phyloP scores from a whole-genome alignment of 2,329 filamentous ascomycete species.

The Cercospora citrullina region DNA sequence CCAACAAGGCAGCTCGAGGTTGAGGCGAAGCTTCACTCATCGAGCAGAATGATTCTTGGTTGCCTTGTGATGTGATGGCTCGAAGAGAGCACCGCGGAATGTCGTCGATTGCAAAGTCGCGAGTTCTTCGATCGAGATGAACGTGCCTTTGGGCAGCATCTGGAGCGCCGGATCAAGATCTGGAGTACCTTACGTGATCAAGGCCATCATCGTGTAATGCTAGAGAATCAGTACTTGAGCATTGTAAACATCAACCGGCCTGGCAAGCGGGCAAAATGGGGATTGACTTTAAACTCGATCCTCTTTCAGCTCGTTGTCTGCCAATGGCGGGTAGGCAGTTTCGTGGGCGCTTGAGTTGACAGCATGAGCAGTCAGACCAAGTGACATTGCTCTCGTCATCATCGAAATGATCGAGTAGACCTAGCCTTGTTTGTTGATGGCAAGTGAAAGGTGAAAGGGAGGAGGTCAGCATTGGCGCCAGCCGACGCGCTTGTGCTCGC shows the following conservation, averaged over 20 bases:
- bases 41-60: not conserved
- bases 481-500: slow-evolving; percentile 5
- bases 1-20: not conserved
- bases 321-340: not conserved
- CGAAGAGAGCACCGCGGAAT: not conserved
- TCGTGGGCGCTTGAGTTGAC: not conserved
- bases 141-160: not conserved
- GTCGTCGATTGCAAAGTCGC: not conserved
- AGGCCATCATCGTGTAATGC: not conserved
- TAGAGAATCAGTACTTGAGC: not conserved
- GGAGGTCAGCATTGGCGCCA: slow-evolving; percentile 2
- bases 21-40: not conserved
- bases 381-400: not conserved
- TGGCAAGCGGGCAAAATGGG: not conserved
- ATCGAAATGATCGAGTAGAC: not conserved
- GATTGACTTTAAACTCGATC: too few species aligned
- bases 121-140: not conserved
- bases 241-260: not conserved
- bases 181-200: not conserved
- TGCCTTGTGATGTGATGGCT: not conserved
- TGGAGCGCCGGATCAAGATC: not conserved
- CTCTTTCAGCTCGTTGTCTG: not conserved
- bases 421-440: not conserved
- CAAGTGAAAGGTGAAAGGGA: not conserved
- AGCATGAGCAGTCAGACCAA: not conserved